Evolutionary conservation across 2,329 filamentous ascomycete species (phyloP), one percentile per base, ranked within the genome.

Genomic region (Pseudomassariella vexata): DNA sequence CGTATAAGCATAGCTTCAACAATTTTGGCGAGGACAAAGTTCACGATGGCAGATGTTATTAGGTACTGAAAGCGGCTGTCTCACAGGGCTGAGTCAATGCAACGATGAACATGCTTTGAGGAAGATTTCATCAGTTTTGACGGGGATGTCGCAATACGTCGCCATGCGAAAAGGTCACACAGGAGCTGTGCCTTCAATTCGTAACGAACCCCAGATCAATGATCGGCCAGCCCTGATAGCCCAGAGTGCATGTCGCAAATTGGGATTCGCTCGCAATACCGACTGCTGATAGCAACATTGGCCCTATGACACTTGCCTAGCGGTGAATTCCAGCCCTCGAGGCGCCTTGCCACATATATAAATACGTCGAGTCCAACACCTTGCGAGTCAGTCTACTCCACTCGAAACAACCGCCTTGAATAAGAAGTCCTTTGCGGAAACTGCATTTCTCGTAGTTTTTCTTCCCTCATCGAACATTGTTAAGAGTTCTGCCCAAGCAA

Each of bases 191-290:
- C n/a, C n/a, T n/a, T n/a, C n/a, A n/a, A n/a, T n/a, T n/a, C n/a
- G n/a, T n/a, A n/a, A n/a, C n/a, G 24, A 33, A 18, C 23, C 10
- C 19, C n/a, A 27, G 16, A 33, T 27, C 23, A 17, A 33, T 33
- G 30, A 33, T 27, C 30, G 24, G 18, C 30, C 30, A n/a, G n/a
- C n/a, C n/a, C n/a, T n/a, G n/a, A n/a, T 16, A 18, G 30, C 22
- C 7, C 21, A 18, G 22, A 12, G n/a, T 14, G 17, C 23, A 27
- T 17, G 17, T n/a, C n/a, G n/a, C 23, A 12, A 33, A 27, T 11
- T 11, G 19, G 17, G 11, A 34, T 34, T 34, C 26, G 32, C 20
- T 34, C 32, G 32, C 32, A 28, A 34, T 34, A 24, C 25, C 32
- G 25, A 21, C 14, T 17, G 11, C 15, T 20, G 26, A 34, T 34